A percentile compares a stretch with the other conserved stretches of the same genome.
phyloP scores from a whole-genome alignment of 2,329 filamentous ascomycete species.

The Exophiala viscosa region DNA sequence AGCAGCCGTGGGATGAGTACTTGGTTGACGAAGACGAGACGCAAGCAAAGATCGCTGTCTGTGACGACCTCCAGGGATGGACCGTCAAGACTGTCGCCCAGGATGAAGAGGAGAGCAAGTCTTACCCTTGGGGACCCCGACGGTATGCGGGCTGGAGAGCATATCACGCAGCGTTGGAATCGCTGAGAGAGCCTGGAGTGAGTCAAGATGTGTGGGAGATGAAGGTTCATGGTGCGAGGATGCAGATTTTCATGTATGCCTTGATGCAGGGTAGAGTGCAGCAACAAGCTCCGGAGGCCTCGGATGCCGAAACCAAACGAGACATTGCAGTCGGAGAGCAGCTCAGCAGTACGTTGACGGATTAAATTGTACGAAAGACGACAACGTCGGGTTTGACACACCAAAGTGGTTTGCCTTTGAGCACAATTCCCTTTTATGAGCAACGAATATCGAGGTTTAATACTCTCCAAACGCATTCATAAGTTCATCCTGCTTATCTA shows the following conservation, averaged over 20 bases:
- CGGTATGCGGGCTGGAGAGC: constrained; percentile 15
- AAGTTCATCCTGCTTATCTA: too few species aligned
- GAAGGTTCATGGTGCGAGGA: constrained; percentile 1
- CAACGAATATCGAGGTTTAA: too few species aligned
- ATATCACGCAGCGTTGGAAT: constrained; percentile 3
- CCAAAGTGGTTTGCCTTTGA: too few species aligned
- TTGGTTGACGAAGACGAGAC: not conserved
- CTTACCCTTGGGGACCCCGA: constrained; percentile 12
- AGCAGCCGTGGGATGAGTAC: constrained; percentile 16
- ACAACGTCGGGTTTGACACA: too few species aligned
- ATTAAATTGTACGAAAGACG: too few species aligned
- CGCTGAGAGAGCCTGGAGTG: constrained; percentile 3
- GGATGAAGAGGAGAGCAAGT: constrained; percentile 13
- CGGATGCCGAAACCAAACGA: not conserved
- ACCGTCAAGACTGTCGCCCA: constrained; percentile 9
- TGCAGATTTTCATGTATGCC: not conserved
- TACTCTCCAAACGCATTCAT: too few species aligned
- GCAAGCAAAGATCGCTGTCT: constrained; percentile 7
- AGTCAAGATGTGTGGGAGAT: constrained; percentile 1
- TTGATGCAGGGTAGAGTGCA: not conserved
- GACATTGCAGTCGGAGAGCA: not conserved
- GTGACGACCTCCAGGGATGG: constrained; percentile 11
- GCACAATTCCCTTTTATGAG: too few species aligned
- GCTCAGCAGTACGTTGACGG: too few species aligned
- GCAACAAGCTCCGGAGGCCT: not conserved